These are phyloP conservation scores for Gossypium davidsonii DNA, from an alignment of 441 rosid species.

Conservation along the genomic window DNA sequence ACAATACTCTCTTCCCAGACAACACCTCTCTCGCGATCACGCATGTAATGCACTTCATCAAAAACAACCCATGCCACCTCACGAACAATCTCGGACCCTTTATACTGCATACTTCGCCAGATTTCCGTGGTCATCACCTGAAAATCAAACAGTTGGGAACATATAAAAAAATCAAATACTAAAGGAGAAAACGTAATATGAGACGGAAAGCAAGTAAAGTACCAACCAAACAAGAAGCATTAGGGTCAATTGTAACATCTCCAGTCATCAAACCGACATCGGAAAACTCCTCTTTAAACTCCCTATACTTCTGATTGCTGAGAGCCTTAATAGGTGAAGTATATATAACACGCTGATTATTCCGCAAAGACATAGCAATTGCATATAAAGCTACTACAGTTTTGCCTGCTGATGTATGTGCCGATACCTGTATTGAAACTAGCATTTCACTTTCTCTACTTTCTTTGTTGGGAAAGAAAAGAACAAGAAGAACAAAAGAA, in stretches of 20 bases:
- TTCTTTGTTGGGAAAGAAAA: neutral
- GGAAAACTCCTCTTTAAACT: constrained; percentile 92
- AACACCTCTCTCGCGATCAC: constrained; percentile 96
- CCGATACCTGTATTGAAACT: constrained; percentile 59
- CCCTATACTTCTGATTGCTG: constrained; percentile 92
- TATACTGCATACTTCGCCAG: constrained; percentile 97
- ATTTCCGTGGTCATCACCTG: constrained; percentile 99
- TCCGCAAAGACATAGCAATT: constrained; percentile 83
- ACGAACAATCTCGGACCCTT: constrained; percentile 83
- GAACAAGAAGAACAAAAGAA: neutral
- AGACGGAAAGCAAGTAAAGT: neutral
- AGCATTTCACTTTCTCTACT: constrained; percentile 1
- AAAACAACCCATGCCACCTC: constrained; percentile 98
- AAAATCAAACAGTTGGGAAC: constrained; percentile 19
- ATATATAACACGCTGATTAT: constrained; percentile 84
- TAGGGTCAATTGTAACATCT: constrained; percentile 92
- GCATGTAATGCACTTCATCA: constrained; percentile 99
- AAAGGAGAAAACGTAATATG: constrained; percentile 2
- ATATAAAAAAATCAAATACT: neutral
- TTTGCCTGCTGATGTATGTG: constrained; percentile 98
- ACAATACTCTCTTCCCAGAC: constrained; percentile 99
- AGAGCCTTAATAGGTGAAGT: constrained; percentile 97
- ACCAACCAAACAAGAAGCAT: constrained; percentile 85
- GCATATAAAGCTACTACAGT: constrained; percentile 94
- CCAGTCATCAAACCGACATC: constrained; percentile 99